Evolutionary conservation across 2,329 filamentous ascomycete genomes (phyloP).

Genomic region (Thielaviopsis musarum): DNA sequence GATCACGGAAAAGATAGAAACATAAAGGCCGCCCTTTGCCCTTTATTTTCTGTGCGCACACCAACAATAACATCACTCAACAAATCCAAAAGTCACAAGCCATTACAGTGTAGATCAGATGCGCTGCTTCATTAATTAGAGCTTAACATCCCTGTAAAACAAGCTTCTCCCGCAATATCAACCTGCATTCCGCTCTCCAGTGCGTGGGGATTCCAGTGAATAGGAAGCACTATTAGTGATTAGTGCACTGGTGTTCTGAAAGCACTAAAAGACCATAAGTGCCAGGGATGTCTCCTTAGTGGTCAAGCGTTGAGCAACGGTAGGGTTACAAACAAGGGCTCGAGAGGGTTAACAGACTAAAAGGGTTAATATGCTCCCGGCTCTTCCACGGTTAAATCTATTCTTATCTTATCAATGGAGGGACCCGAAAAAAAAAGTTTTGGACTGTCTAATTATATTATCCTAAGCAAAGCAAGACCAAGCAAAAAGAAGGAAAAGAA

Average conservation of each 20-base stretch:
- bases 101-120: neutral
- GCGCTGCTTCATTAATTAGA: neutral
- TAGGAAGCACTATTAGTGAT: neutral
- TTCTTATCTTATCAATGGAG: slow-evolving; percentile 12
- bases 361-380: neutral
- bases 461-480: neutral
- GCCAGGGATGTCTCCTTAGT: no score
- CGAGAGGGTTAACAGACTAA: neutral
- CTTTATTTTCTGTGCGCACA: no score
- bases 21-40: neutral
- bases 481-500: neutral
- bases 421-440: slow-evolving; percentile 20
- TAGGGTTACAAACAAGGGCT: neutral
- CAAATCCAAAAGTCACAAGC: slow-evolving; percentile 2
- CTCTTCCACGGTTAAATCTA: neutral
- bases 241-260: neutral
- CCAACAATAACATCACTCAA: neutral
- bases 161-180: neutral
- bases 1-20: no score
- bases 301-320: neutral
- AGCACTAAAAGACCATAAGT: no score
- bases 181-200: slow-evolving; percentile 1
- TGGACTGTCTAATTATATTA: slow-evolving; percentile 13
- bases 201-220: neutral
- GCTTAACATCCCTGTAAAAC: slow-evolving; percentile 1